These are phyloP conservation scores for Yarrowia osloensis DNA, from an alignment of 805 yeast species.

Conservation along the genomic window DNA sequence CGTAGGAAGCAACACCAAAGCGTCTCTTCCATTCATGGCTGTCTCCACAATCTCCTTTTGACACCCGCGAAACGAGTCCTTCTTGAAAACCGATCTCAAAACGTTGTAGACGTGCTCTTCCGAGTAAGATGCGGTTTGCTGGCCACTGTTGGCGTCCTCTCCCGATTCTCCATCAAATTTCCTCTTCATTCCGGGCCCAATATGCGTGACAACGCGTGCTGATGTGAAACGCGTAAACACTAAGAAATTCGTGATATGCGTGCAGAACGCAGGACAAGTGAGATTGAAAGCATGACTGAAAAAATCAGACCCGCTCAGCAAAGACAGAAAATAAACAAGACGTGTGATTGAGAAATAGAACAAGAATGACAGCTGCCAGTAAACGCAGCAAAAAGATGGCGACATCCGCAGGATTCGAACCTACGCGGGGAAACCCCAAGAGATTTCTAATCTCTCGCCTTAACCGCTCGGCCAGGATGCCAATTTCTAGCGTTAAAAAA, in stretches of 20 bases:
- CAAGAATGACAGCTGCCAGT: too few relatives aligned
- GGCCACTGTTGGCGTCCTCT: neutral
- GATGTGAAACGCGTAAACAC: neutral
- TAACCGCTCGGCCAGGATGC: conserved; percentile 28
- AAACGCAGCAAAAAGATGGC: neutral
- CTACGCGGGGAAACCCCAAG: conserved; percentile 28
- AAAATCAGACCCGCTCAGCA: too few relatives aligned
- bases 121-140: neutral
- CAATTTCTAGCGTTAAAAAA: neutral
- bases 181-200: neutral
- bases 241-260: neutral
- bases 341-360: too few relatives aligned
- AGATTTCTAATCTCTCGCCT: conserved; percentile 27
- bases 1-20: conserved; percentile 93
- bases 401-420: conserved; percentile 28
- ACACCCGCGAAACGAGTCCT: conserved; percentile 36
- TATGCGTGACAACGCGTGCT: neutral
- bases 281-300: too few relatives aligned
- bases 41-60: conserved; percentile 38
- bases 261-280: too few relatives aligned
- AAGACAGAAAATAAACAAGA: too few relatives aligned
- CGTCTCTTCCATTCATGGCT: conserved; percentile 62
- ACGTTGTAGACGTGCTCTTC: neutral
- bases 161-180: neutral
- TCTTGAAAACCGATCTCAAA: conserved; percentile 34